Conservation (phyloP, 1,139 yeast genomes). For the Hyphopichia pseudoburtonii region DNA sequence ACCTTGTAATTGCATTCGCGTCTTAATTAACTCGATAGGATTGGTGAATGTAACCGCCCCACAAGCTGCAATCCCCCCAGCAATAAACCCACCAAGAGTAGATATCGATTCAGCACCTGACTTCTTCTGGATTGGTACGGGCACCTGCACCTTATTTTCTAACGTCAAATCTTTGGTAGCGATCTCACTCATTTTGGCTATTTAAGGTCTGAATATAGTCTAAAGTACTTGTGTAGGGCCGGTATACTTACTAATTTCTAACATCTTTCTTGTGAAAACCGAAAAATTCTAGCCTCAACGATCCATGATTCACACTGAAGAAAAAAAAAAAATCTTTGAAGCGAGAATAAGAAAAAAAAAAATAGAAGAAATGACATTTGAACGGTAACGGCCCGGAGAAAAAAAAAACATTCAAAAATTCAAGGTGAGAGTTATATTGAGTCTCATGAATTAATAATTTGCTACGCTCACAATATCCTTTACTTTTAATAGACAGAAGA, state of each 20-base stretch:
- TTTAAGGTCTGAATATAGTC: too few relatives aligned
- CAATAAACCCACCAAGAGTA: slow-evolving; percentile 77
- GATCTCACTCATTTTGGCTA: background rate
- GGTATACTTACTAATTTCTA: too few relatives aligned
- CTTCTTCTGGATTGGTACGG: slow-evolving; percentile 10
- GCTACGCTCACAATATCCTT: too few relatives aligned
- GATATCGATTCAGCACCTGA: slow-evolving; percentile 56
- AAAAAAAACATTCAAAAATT: background rate
- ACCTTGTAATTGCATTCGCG: slow-evolving; percentile 95
- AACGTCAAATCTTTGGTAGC: background rate
- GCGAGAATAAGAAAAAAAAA: too few relatives aligned
- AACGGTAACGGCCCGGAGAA: background rate
- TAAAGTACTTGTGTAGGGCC: too few relatives aligned
- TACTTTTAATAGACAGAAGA: too few relatives aligned
- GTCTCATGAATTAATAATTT: too few relatives aligned
- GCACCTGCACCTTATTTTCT: slow-evolving; percentile 1
- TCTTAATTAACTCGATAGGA: slow-evolving; percentile 91
- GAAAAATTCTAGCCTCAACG: too few relatives aligned
- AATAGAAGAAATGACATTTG: too few relatives aligned
- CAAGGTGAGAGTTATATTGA: too few relatives aligned
- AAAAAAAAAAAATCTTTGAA: too few relatives aligned
- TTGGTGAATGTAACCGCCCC: slow-evolving; percentile 97
- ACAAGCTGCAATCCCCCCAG: slow-evolving; percentile 96
- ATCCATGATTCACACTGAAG: background rate
- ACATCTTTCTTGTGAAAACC: too few relatives aligned